Percentiles rank a stretch among this genome's conserved stretches.
These are phyloP conservation scores for Silene noctiflora DNA, from an alignment of 179 eudicot genomes.

Conservation along the genomic window DNA sequence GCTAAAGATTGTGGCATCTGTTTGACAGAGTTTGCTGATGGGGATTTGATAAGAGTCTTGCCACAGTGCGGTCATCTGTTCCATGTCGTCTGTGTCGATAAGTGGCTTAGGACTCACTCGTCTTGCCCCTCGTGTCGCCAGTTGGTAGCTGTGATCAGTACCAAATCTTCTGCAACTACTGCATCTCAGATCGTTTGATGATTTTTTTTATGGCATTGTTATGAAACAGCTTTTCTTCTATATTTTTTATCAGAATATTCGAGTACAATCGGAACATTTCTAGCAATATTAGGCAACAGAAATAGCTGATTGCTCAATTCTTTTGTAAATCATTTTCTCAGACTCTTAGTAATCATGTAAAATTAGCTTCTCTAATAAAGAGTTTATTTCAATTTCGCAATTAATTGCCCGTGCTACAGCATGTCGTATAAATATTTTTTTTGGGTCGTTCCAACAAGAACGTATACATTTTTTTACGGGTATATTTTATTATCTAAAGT, in stretches of 20 bases:
- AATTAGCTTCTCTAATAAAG: background rate
- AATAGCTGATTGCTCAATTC: slow-evolving; percentile 7
- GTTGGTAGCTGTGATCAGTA: slow-evolving; percentile 15
- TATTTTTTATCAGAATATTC: background rate
- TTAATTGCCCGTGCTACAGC: background rate
- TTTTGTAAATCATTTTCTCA: background rate
- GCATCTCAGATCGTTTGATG: slow-evolving; percentile 1
- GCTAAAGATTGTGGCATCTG: slow-evolving; percentile 15
- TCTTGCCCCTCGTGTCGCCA: slow-evolving; percentile 19
- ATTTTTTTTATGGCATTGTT: background rate
- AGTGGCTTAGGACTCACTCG: slow-evolving; percentile 21
- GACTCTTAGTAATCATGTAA: background rate
- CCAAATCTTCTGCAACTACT: slow-evolving; percentile 4
- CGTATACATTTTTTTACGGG: no score
- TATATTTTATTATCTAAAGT: no score
- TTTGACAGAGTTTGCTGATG: slow-evolving; percentile 15
- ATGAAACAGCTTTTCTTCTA: background rate
- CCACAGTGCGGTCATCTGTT: slow-evolving; percentile 21
- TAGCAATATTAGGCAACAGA: background rate
- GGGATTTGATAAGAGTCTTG: slow-evolving; percentile 15
- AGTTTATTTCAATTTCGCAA: background rate
- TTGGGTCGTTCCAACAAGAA: background rate
- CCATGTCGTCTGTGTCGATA: slow-evolving; percentile 12
- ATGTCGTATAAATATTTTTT: background rate
- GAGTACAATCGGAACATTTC: background rate